Percentiles rank a stretch among this genome's conserved stretches.
Conservation (phyloP, 2,329 filamentous ascomycete genomes). For the Colletotrichum siamense region DNA sequence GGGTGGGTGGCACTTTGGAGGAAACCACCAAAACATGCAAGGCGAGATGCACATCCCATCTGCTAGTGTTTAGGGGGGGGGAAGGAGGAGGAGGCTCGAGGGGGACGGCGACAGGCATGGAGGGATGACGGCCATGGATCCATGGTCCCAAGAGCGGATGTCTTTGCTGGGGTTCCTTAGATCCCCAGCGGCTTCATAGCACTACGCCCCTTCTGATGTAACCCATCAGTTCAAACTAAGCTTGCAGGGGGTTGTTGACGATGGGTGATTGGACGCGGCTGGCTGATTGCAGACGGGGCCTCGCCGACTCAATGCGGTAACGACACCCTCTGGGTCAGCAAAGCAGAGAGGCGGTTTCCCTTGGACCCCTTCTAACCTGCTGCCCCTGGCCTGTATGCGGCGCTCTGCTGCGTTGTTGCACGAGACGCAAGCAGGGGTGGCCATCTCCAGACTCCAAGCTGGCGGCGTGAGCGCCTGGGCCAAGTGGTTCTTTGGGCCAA, state of each 20-base stretch:
- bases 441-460: constrained; percentile 20
- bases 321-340: neutral
- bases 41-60: constrained; percentile 22
- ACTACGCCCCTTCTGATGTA: neutral
- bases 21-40: constrained; percentile 21
- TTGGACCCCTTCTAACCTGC: constrained; percentile 9
- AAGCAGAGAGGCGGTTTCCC: neutral
- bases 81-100: neutral
- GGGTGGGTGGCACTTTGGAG: constrained; percentile 19
- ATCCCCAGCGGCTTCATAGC: neutral
- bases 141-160: constrained; percentile 8
- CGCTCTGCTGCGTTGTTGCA: constrained; percentile 11
- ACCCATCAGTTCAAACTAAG: neutral
- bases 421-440: constrained; percentile 17
- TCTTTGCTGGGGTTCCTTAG: neutral
- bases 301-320: constrained; percentile 5
- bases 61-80: neutral
- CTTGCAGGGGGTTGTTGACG: neutral
- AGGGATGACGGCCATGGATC: constrained; percentile 6
- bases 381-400: neutral
- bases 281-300: neutral
- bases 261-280: neutral
- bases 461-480: constrained; percentile 23
- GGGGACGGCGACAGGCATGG: neutral
- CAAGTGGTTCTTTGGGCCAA: constrained; percentile 21